Conservation (phyloP, 495 filamentous ascomycete genomes). For the Pseudomonodictys pantanalensis region DNA sequence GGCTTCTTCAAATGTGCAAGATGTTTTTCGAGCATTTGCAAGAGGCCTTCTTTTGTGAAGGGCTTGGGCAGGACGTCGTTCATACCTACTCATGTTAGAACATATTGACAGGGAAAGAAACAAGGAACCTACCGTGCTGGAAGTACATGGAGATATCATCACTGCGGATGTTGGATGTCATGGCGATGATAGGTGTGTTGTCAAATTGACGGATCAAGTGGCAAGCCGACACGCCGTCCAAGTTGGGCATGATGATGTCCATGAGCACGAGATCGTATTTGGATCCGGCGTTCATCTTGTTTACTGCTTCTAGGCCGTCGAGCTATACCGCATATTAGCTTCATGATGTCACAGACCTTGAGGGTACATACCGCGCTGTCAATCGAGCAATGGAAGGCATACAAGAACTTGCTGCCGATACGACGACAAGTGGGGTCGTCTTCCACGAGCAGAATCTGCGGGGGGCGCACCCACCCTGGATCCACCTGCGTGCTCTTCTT, state of each 20-base stretch:
- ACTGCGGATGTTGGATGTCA: slow-evolving; percentile 97
- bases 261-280: slow-evolving; percentile 94
- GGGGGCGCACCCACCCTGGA: slow-evolving; percentile 76
- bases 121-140: slow-evolving; percentile 72
- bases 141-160: slow-evolving; percentile 98
- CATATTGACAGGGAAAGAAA: neutral
- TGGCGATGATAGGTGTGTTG: slow-evolving; percentile 83
- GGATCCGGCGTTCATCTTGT: slow-evolving; percentile 77
- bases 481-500: slow-evolving; percentile 71
- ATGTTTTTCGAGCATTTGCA: slow-evolving; percentile 86
- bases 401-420: slow-evolving; percentile 92
- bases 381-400: slow-evolving; percentile 81
- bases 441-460: slow-evolving; percentile 87
- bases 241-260: slow-evolving; percentile 98
- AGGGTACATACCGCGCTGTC: slow-evolving; percentile 73
- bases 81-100: slow-evolving; percentile 66
- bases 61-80: slow-evolving; percentile 96
- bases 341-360: neutral
- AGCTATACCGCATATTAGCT: slow-evolving; percentile 55
- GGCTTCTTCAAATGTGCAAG: slow-evolving; percentile 71
- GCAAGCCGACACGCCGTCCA: slow-evolving; percentile 93
- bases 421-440: slow-evolving; percentile 92
- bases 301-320: slow-evolving; percentile 89
- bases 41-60: slow-evolving; percentile 92
- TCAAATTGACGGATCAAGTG: slow-evolving; percentile 90